phyloP scores from a whole-genome alignment of 768 basidiomycete genomes.

The Pleurotus giganteus region DNA sequence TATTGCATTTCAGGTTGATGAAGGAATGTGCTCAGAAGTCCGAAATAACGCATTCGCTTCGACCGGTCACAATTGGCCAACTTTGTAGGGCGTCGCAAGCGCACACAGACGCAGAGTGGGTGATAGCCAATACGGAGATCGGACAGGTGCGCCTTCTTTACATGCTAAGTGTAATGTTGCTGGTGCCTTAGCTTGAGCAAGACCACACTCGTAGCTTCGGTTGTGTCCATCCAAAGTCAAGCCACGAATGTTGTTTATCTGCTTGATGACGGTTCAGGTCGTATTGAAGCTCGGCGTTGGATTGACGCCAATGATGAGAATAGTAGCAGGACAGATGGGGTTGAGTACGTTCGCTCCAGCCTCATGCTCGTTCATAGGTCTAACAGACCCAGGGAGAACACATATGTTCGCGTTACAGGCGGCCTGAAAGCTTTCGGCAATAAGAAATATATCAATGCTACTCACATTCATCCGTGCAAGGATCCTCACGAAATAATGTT shows the following conservation, averaged over 20 bases:
- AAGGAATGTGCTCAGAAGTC: constrained; percentile 24
- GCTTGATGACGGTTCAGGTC: constrained; percentile 86
- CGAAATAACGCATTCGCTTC: constrained; percentile 36
- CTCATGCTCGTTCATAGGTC: background rate
- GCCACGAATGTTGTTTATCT: constrained; percentile 79
- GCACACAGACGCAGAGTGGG: constrained; percentile 88
- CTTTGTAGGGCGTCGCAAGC: constrained; percentile 74
- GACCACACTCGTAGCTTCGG: constrained; percentile 75
- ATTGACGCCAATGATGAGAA: constrained; percentile 63
- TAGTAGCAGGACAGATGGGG: constrained; percentile 43
- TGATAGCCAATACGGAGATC: constrained; percentile 75
- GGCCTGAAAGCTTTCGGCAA: constrained; percentile 76
- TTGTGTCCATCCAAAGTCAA: constrained; percentile 63
- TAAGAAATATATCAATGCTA: constrained; percentile 81
- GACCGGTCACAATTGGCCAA: constrained; percentile 32
- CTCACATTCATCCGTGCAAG: constrained; percentile 62
- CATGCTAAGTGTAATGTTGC: constrained; percentile 8
- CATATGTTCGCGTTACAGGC: constrained; percentile 80
- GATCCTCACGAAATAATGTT: constrained; percentile 80
- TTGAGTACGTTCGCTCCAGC: constrained; percentile 32
- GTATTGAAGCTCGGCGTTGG: constrained; percentile 81
- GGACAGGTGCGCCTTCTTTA: constrained; percentile 56
- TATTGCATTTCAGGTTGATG: background rate
- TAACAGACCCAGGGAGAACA: constrained; percentile 53
- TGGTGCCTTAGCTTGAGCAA: constrained; percentile 23